Evolutionary conservation across 2,329 filamentous ascomycete species (phyloP), one percentile per base, ranked within the genome.

Genomic region (Cladophialophora bantiana): DNA sequence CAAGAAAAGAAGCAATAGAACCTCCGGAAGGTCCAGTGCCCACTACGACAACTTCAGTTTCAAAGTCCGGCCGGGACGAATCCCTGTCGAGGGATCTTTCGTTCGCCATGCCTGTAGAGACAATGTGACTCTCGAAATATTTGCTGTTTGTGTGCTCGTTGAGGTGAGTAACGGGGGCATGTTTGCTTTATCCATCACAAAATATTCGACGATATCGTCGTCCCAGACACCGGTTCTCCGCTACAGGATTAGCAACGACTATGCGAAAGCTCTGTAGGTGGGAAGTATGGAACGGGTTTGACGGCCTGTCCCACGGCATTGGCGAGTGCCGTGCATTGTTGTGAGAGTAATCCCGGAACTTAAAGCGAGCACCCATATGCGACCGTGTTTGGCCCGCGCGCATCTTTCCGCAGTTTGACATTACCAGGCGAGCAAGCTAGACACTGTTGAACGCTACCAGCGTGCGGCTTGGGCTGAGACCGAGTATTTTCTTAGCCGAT

Each of bases 1-100:
- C 76, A 74, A 70, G 66, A 60, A 65, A 67, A n/a, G 59, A 68
- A 52, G 64, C 67, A 10, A 69, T 45, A 0, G 83, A 78, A 3
- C 83, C 84, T 2, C 85, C 85, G 0, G 85, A 83, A 4, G 85
- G 85, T 0, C 85, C 85, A 36, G 83, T 77, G 15, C 84, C 82
- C 18, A 85, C 68, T 4, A 70, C 68, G 35, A 70, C 61, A 32
- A 65, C 38, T 3, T 59, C 26, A 5, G 62, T 18, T 12, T 18
- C 53, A 26, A 56, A 34, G 10, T 62, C 36, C 4, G 57, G 58
- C 3, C 0, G 85, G 82, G 7, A 78, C 69, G 52, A 3, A 7
- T 38, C 35, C 34, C 58, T 62, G 18, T 62, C 55, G 26, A 26
- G 13, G 18, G 55, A 7, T 18, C 13, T 35, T 15, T 32, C 18